Base-by-base conservation (phyloP, 78 protist genomes). In the Dictyostelium purpureum region DNA sequence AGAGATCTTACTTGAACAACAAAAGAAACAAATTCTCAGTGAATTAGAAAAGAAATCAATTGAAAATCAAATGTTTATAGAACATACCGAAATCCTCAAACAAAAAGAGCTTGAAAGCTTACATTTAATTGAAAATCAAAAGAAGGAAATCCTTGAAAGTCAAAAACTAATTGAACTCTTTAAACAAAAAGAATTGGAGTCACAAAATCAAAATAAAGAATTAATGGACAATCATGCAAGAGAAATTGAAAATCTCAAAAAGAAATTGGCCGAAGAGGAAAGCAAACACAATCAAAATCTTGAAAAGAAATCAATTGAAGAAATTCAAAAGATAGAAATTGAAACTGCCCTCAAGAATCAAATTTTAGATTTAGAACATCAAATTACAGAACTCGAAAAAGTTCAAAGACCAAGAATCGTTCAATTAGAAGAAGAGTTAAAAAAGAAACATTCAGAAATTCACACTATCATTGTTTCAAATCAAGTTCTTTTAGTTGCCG, bases 281-380 rank as follows among this genome's bases (percentile, higher is more conserved):
- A 45, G 11, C 5, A 47, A 59, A 49, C 37, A 66, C 57, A 59
- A 67, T n/a, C 51, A 65, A 40, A 79, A 82, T 28, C 45, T 37
- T 21, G 40, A 38, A 18, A 37, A 47, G 57, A 82, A 67, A 47
- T 18, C 51, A 9, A 35, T 54, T 10, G 78, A 67, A 19, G 51
- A 40, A 4, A 21, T 28, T 5, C 9, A 38, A 11, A 61, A 79
- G 56, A 61, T 57, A 63, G 74, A 79, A 10, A 61, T 63, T 40
- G 90, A 82, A 71, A 56, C 47, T 2, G 57, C 33, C 9, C 71
- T 82, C 0, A 51, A 42, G 16, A 63, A 71, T 61, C 90, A 82
- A 52, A 82, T 82, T 14, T 70, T 38, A 21, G 79, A 70, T 5
- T 45, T 82, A 31, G 90, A 82, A 28, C 38, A 33, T 16, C 90